Evolutionary conservation across 495 filamentous ascomycete species (phyloP).

Genomic region (Xylaria telfairii): DNA sequence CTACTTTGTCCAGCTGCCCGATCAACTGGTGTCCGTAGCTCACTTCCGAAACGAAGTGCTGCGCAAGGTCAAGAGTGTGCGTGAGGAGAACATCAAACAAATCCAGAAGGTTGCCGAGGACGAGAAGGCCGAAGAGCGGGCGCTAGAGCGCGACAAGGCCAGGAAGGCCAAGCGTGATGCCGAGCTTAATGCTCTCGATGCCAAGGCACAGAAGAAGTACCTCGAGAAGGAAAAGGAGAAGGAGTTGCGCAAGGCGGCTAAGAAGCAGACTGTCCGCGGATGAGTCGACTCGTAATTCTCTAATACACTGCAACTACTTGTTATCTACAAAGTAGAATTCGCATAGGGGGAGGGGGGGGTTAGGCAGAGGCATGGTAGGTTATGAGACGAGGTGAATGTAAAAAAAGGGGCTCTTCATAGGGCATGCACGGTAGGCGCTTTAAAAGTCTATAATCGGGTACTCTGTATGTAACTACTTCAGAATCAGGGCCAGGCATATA

Average conservation of each 20-base stretch:
- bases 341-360: background rate
- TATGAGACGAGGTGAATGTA: background rate
- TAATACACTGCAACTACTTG: background rate
- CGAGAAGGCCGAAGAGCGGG: constrained; percentile 92
- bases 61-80: constrained; percentile 77
- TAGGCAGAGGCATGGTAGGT: background rate
- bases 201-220: constrained; percentile 94
- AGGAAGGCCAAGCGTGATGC: constrained; percentile 94
- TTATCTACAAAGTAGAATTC: background rate
- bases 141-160: constrained; percentile 75
- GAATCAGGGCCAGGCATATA: constrained; percentile 23
- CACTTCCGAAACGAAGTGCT: constrained; percentile 91
- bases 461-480: constrained; percentile 10
- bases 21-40: constrained; percentile 73
- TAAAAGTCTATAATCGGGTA: constrained; percentile 23
- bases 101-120: constrained; percentile 83
- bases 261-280: constrained; percentile 67
- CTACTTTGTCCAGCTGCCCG: constrained; percentile 83
- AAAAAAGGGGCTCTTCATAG: background rate
- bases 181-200: constrained; percentile 79
- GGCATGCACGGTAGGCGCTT: constrained; percentile 8
- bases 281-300: constrained; percentile 14
- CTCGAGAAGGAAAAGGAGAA: constrained; percentile 89
- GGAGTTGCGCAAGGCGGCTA: constrained; percentile 73
- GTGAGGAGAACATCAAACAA: constrained; percentile 82